Conservation (phyloP, 805 yeast genomes). For the Lipomyces kockii region DNA sequence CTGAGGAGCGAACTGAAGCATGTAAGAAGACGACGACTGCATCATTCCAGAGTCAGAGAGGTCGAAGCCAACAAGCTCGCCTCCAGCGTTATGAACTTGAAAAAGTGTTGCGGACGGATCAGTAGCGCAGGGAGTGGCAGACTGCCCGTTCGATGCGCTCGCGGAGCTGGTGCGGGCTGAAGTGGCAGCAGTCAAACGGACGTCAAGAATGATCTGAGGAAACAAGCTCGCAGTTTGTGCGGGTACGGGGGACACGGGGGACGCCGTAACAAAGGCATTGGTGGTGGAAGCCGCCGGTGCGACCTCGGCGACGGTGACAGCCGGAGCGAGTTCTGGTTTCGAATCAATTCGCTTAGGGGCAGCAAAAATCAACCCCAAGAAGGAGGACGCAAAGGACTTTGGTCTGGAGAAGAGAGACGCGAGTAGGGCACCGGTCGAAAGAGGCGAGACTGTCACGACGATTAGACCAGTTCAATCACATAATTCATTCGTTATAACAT, state of each 20-base stretch:
- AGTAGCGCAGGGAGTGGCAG: constrained; percentile 36
- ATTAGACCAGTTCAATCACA: not conserved
- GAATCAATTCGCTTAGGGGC: constrained; percentile 1
- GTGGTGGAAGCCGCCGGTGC: not conserved
- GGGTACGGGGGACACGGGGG: constrained; percentile 2
- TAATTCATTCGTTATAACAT: not conserved
- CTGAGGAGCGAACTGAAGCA: constrained; percentile 30
- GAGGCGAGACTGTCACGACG: constrained; percentile 3
- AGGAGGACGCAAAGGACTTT: not conserved
- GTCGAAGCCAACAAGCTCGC: constrained; percentile 35
- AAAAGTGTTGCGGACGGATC: constrained; percentile 22
- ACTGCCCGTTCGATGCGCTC: constrained; percentile 7
- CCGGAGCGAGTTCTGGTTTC: not conserved
- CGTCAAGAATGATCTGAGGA: constrained; percentile 33
- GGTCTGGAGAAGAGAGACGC: constrained; percentile 7
- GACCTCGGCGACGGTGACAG: not conserved
- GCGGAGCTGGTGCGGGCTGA: not conserved
- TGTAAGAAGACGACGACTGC: constrained; percentile 22
- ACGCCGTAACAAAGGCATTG: not conserved
- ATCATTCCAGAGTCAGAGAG: constrained; percentile 26
- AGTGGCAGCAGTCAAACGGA: constrained; percentile 26
- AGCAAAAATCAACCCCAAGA: not conserved
- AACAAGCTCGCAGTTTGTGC: constrained; percentile 19
- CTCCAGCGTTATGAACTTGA: constrained; percentile 35
- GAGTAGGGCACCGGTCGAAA: not conserved